Percentiles rank a stretch among this genome's conserved stretches.
phyloP scores from a whole-genome alignment of 73 alveolate species.

The Durusdinium trenchii region DNA sequence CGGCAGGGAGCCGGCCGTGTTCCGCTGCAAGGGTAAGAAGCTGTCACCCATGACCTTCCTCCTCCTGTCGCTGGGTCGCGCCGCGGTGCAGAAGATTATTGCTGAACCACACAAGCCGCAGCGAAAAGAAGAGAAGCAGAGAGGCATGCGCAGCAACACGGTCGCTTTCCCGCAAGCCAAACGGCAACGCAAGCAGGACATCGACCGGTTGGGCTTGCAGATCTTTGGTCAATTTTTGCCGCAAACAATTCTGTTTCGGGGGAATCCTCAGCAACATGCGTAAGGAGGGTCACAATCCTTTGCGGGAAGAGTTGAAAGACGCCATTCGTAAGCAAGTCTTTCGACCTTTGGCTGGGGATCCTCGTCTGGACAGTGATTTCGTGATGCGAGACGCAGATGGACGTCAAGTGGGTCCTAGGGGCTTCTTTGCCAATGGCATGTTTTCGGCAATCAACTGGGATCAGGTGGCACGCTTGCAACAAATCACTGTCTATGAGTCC shows the following conservation, averaged over 20 bases:
- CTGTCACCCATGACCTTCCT: slow-evolving; percentile 3
- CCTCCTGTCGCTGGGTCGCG: slow-evolving; percentile 30
- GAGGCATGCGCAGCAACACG: slow-evolving; percentile 42
- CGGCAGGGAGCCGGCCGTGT: background rate
- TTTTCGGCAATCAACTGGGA: slow-evolving; percentile 59
- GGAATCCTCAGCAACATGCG: slow-evolving; percentile 39
- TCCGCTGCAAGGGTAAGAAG: background rate
- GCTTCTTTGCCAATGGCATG: slow-evolving; percentile 41
- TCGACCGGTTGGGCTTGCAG: background rate
- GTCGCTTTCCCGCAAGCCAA: slow-evolving; percentile 30
- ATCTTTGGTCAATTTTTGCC: background rate
- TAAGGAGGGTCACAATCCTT: background rate
- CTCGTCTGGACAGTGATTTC: slow-evolving; percentile 26
- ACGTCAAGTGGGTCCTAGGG: slow-evolving; percentile 16
- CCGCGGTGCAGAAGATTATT: slow-evolving; percentile 39
- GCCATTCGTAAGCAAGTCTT: background rate
- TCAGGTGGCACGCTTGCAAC: slow-evolving; percentile 39
- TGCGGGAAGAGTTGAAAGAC: background rate
- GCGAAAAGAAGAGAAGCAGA: background rate
- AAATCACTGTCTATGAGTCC: slow-evolving; percentile 24
- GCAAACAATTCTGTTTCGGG: slow-evolving; percentile 13
- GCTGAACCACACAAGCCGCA: background rate
- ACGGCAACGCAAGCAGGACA: background rate
- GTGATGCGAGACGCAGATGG: slow-evolving; percentile 15
- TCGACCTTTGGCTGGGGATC: slow-evolving; percentile 1